Percentiles rank a stretch among this genome's conserved stretches.
These are phyloP conservation scores for Leucogyrophana mollusca DNA, from an alignment of 768 basidiomycete genomes.

Conservation along the genomic window DNA sequence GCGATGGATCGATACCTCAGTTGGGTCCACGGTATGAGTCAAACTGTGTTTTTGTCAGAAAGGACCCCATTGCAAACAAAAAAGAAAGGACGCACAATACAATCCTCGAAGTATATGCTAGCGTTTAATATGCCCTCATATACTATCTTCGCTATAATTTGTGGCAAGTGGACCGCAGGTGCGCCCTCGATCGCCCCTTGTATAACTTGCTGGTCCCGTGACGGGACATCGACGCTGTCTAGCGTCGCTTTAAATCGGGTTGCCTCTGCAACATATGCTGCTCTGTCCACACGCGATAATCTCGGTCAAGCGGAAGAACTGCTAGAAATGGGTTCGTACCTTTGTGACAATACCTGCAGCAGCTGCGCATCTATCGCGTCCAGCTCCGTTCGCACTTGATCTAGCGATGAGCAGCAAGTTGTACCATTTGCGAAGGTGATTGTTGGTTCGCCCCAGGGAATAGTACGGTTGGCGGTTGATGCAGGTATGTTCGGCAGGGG, in stretches of 20 bases:
- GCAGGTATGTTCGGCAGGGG: conserved; percentile 11
- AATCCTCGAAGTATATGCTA: conserved; percentile 20
- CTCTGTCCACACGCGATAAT: conserved; percentile 3
- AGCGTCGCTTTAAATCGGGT: conserved; percentile 22
- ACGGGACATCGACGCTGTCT: conserved; percentile 9
- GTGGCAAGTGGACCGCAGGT: conserved; percentile 15
- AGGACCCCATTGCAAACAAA: background rate
- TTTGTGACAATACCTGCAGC: conserved; percentile 16
- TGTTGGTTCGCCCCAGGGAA: conserved; percentile 21
- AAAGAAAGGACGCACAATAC: conserved; percentile 16
- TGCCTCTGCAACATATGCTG: conserved; percentile 23
- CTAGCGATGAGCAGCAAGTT: conserved; percentile 23
- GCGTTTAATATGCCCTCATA: conserved; percentile 19
- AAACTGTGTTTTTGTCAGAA: background rate
- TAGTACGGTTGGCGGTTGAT: conserved; percentile 15
- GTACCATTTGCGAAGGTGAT: conserved; percentile 19
- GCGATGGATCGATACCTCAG: too few species aligned
- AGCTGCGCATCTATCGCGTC: conserved; percentile 17
- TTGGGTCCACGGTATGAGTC: background rate
- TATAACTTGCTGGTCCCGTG: conserved; percentile 17
- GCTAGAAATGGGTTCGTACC: conserved; percentile 1
- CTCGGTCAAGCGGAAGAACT: background rate
- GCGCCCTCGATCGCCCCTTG: conserved; percentile 17
- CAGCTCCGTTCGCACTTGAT: conserved; percentile 14
- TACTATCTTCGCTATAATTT: conserved; percentile 19